phyloP scores from a whole-genome alignment of 768 basidiomycete species.

The Myochromella boudieri region DNA sequence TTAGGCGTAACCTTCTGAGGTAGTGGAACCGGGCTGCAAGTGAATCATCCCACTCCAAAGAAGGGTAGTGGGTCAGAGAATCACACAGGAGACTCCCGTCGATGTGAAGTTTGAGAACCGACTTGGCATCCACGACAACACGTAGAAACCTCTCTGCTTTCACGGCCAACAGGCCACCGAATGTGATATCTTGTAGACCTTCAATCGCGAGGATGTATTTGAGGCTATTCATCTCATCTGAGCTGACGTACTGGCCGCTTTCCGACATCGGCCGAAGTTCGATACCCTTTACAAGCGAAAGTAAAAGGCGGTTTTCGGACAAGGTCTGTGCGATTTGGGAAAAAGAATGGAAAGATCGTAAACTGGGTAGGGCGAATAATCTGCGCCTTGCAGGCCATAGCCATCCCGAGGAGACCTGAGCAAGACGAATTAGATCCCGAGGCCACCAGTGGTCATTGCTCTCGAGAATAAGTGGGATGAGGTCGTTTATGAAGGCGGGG shows the following conservation, averaged over 20 bases:
- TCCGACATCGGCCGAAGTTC: constrained; percentile 36
- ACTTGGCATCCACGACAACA: constrained; percentile 37
- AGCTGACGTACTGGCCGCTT: constrained; percentile 15
- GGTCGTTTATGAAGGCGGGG: constrained; percentile 45
- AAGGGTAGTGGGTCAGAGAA: constrained; percentile 28
- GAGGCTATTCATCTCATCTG: constrained; percentile 35
- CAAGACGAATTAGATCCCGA: constrained; percentile 45
- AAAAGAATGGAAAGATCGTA: constrained; percentile 42
- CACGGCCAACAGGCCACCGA: constrained; percentile 49
- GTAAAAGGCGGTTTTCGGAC: constrained; percentile 32
- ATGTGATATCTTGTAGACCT: constrained; percentile 38
- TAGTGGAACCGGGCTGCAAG: constrained; percentile 44
- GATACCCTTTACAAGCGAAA: constrained; percentile 37
- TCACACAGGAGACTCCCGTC: constrained; percentile 40
- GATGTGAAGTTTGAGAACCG: constrained; percentile 42
- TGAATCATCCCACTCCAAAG: constrained; percentile 55
- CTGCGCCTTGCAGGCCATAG: constrained; percentile 39
- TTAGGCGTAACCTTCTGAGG: constrained; percentile 42
- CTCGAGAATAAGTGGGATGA: constrained; percentile 53
- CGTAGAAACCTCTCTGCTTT: constrained; percentile 49
- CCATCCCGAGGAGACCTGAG: constrained; percentile 52
- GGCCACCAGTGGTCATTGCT: constrained; percentile 54
- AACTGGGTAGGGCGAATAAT: constrained; percentile 42
- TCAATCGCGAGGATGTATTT: constrained; percentile 40
- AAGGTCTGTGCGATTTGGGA: constrained; percentile 42